Conservation (phyloP, 2,329 filamentous ascomycete species). For the Fusarium humuli region DNA sequence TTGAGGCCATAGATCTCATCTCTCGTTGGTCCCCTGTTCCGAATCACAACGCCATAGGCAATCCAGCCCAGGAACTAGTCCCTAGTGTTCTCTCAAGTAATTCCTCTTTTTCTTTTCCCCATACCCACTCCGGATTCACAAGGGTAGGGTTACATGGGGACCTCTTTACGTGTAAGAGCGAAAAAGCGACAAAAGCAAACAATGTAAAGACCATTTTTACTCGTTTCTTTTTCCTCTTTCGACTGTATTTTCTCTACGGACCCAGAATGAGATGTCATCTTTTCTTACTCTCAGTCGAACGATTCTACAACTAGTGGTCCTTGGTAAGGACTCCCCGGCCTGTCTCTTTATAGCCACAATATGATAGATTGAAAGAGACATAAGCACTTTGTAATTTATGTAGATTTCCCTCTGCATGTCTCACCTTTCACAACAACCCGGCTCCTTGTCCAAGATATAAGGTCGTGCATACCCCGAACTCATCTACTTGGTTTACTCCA, state of each 20-base stretch:
- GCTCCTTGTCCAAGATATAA: conserved; percentile 34
- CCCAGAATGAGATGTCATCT: not conserved
- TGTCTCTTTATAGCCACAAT: not conserved
- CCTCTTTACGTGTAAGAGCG: not conserved
- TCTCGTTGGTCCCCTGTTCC: not conserved
- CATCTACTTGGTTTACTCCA: not conserved
- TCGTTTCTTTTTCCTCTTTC: not conserved
- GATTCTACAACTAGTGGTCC: not conserved
- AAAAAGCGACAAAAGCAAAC: not conserved
- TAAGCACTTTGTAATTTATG: not conserved
- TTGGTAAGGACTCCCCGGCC: not conserved
- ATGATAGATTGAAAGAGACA: not conserved
- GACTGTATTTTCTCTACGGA: too few relatives aligned
- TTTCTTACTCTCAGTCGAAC: not conserved
- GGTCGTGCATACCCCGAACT: conserved; percentile 14
- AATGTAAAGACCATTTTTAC: not conserved
- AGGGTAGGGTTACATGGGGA: not conserved
- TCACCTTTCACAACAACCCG: conserved; percentile 6
- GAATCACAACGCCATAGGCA: not conserved
- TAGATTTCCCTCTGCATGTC: not conserved
- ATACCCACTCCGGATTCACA: not conserved
- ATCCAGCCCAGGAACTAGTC: not conserved
- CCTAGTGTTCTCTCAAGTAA: not conserved
- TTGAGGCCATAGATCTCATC: not conserved
- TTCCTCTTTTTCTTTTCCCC: not conserved